A percentile compares a stretch with the other conserved stretches of the same genome.
Conservation (phyloP, 2,329 filamentous ascomycete genomes). For the Fusarium domesticum region DNA sequence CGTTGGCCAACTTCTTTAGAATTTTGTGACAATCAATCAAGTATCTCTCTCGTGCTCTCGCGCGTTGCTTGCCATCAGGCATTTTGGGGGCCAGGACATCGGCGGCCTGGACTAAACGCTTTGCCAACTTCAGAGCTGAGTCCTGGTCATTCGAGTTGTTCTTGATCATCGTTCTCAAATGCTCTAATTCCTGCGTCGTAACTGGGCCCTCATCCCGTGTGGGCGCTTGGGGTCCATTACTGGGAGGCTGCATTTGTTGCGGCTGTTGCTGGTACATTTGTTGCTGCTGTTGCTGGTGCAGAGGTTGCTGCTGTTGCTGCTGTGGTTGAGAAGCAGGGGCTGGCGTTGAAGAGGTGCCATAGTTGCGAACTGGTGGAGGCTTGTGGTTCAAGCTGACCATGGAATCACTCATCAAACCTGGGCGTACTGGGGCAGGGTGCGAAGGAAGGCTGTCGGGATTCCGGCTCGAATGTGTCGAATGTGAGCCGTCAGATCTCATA, state of each 20-base stretch:
- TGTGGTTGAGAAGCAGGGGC: slow-evolving; percentile 27
- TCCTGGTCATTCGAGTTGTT: slow-evolving; percentile 69
- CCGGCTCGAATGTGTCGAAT: slow-evolving; percentile 17
- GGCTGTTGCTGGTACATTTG: slow-evolving; percentile 26
- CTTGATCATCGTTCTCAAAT: slow-evolving; percentile 66
- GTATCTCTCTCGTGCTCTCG: slow-evolving; percentile 78
- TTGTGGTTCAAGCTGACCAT: slow-evolving; percentile 54
- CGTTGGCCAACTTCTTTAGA: slow-evolving; percentile 77
- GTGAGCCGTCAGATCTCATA: neutral
- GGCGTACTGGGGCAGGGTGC: slow-evolving; percentile 61
- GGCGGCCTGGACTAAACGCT: slow-evolving; percentile 82
- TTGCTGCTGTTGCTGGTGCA: slow-evolving; percentile 33
- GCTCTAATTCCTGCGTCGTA: slow-evolving; percentile 74
- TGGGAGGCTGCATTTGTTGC: slow-evolving; percentile 30
- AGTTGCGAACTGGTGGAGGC: slow-evolving; percentile 58
- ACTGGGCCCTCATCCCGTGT: slow-evolving; percentile 50
- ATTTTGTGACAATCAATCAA: slow-evolving; percentile 84
- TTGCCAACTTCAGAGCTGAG: slow-evolving; percentile 70
- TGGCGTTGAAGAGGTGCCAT: slow-evolving; percentile 44
- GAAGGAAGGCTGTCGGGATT: slow-evolving; percentile 51
- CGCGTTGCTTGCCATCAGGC: slow-evolving; percentile 67
- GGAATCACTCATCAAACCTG: slow-evolving; percentile 60
- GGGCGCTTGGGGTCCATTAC: slow-evolving; percentile 23
- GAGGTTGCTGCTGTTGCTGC: slow-evolving; percentile 33
- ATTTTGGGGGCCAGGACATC: slow-evolving; percentile 65